Conservation (phyloP, 1,284 basidiomycete genomes). For the Pulveroboletus sp. region DNA sequence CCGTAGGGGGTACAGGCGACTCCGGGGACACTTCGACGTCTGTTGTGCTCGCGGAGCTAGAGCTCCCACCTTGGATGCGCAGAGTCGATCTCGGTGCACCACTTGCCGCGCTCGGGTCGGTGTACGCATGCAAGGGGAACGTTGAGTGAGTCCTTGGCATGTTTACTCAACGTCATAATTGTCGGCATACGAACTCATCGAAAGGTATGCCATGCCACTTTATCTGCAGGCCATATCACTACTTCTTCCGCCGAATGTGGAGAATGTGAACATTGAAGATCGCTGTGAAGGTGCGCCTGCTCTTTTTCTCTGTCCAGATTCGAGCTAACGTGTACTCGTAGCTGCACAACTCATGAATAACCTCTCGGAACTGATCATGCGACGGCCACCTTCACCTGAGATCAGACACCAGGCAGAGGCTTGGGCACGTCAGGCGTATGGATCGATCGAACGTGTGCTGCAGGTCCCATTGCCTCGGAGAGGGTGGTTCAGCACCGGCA, state of each 20-base stretch:
- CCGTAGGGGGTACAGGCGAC: neutral
- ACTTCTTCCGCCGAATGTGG: conserved; percentile 54
- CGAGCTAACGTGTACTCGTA: conserved; percentile 26
- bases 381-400: conserved; percentile 47
- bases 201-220: conserved; percentile 63
- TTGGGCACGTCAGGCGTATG: conserved; percentile 60
- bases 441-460: conserved; percentile 44
- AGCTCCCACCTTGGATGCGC: conserved; percentile 63
- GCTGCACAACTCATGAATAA: conserved; percentile 74
- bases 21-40: conserved; percentile 2
- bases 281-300: conserved; percentile 54
- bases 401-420: conserved; percentile 56
- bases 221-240: conserved; percentile 67
- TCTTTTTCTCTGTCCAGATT: neutral
- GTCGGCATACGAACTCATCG: neutral
- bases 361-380: conserved; percentile 59
- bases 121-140: conserved; percentile 61
- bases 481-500: conserved; percentile 27
- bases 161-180: neutral
- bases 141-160: conserved; percentile 50
- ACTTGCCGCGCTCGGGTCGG: conserved; percentile 64
- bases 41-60: conserved; percentile 49
- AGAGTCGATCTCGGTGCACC: conserved; percentile 65
- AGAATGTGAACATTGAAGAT: conserved; percentile 46
- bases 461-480: conserved; percentile 24